A percentile compares a stretch with the other conserved stretches of the same genome.
Evolutionary conservation across 257 asterid species (phyloP).

Genomic region (Penstemon davidsonii): DNA sequence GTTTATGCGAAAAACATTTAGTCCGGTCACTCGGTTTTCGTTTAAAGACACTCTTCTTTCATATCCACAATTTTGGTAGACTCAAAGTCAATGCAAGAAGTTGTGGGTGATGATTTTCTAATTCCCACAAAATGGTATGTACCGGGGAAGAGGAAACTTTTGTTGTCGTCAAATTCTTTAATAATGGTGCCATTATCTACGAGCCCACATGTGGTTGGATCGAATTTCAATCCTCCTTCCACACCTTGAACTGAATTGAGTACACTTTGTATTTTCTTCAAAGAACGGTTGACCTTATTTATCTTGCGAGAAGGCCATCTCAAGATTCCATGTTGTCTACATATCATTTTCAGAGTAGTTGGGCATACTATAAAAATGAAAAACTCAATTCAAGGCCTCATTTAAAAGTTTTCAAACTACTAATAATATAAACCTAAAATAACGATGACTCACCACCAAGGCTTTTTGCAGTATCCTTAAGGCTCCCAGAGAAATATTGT

Average conservation of each 20-base stretch:
- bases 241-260: slow-evolving; percentile 72
- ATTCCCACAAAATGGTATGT: slow-evolving; percentile 11
- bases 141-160: slow-evolving; percentile 18
- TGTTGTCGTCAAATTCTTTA: slow-evolving; percentile 31
- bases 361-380: slow-evolving; percentile 58
- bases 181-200: slow-evolving; percentile 36
- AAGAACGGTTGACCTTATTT: slow-evolving; percentile 72
- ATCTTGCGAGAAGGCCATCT: slow-evolving; percentile 93
- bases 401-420: too few relatives aligned
- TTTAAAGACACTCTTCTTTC: slow-evolving; percentile 39
- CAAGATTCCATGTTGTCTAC: slow-evolving; percentile 72
- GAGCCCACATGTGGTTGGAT: slow-evolving; percentile 48
- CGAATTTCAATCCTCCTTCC: slow-evolving; percentile 58
- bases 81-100: slow-evolving; percentile 27
- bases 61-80: slow-evolving; percentile 30
- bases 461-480: slow-evolving; percentile 76
- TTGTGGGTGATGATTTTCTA: slow-evolving; percentile 7
- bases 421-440: background rate
- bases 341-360: slow-evolving; percentile 79
- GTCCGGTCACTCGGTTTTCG: slow-evolving; percentile 17
- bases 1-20: slow-evolving; percentile 7
- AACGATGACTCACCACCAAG: slow-evolving; percentile 59
- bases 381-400: background rate
- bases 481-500: slow-evolving; percentile 69
- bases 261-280: slow-evolving; percentile 59